Conservation (phyloP, 495 filamentous ascomycete species). For the Penicillium bialowiezense region DNA sequence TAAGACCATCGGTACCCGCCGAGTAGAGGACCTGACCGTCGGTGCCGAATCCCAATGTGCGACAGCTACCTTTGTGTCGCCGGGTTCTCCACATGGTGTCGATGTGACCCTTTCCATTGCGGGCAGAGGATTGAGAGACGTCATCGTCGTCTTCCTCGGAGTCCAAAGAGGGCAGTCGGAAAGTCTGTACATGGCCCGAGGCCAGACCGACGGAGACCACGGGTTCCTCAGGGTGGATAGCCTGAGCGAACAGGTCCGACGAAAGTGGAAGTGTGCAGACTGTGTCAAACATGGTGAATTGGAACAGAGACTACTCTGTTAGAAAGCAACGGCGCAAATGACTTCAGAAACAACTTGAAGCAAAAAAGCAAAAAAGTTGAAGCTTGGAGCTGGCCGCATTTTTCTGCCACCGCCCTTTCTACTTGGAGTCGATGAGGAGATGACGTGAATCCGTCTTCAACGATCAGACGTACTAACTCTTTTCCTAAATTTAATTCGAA, state of each 20-base stretch:
- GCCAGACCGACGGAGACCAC: constrained; percentile 82
- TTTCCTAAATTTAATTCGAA: no score
- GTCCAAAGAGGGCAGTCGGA: constrained; percentile 64
- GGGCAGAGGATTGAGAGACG: constrained; percentile 37
- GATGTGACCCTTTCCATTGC: constrained; percentile 68
- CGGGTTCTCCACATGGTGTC: constrained; percentile 84
- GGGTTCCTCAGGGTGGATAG: constrained; percentile 77
- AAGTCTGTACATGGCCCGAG: constrained; percentile 82
- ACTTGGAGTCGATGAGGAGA: constrained; percentile 2
- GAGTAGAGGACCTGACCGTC: constrained; percentile 81
- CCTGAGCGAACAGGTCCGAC: constrained; percentile 85
- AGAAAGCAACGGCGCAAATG: not conserved
- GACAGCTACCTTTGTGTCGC: constrained; percentile 89
- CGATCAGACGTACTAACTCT: not conserved
- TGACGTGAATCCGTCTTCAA: not conserved
- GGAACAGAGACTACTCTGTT: not conserved
- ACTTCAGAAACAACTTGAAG: not conserved
- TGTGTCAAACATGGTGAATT: constrained; percentile 68
- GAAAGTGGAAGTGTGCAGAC: constrained; percentile 85
- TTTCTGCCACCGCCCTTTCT: constrained; percentile 8
- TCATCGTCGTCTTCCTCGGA: constrained; percentile 46
- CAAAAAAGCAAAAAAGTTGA: not conserved
- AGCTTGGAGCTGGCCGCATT: constrained; percentile 17
- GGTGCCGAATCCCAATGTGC: constrained; percentile 69
- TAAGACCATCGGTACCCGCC: constrained; percentile 81